Conservation (phyloP, 257 asterid genomes). For the Solanum clarkiae region DNA sequence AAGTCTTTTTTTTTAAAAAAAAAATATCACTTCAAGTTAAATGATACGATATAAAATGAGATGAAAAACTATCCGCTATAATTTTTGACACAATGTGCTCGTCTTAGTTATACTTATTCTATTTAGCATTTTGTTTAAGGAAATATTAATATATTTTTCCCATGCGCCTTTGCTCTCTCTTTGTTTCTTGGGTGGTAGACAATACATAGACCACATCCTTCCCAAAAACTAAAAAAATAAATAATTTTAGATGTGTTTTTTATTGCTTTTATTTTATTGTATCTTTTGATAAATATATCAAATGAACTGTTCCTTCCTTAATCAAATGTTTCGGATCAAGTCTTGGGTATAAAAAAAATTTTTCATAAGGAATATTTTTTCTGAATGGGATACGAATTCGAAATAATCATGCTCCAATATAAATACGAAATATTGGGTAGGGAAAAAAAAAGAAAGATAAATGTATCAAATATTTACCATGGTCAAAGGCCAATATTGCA, state of each 20-base stretch:
- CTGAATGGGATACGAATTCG: too few species aligned
- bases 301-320: too few species aligned
- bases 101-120: neutral
- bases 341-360: too few species aligned
- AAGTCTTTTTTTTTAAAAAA: too few species aligned
- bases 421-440: rapidly evolving
- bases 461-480: neutral
- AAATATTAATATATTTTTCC: neutral
- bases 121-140: neutral
- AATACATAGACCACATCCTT: neutral
- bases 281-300: neutral
- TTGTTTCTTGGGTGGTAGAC: neutral
- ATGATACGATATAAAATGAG: too few species aligned
- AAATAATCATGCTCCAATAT: too few species aligned
- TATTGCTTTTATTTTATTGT: neutral
- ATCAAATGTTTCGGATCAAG: too few species aligned
- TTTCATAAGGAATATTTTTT: too few species aligned
- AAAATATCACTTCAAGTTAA: too few species aligned
- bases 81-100: neutral
- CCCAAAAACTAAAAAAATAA: neutral
- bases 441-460: neutral
- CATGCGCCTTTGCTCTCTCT: neutral
- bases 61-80: neutral
- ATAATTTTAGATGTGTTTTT: neutral
- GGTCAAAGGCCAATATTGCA: neutral